A percentile compares a stretch with the other conserved stretches of the same genome.
These are phyloP conservation scores for Polyporus tsugae DNA, from an alignment of 1,284 basidiomycete species.

Conservation along the genomic window DNA sequence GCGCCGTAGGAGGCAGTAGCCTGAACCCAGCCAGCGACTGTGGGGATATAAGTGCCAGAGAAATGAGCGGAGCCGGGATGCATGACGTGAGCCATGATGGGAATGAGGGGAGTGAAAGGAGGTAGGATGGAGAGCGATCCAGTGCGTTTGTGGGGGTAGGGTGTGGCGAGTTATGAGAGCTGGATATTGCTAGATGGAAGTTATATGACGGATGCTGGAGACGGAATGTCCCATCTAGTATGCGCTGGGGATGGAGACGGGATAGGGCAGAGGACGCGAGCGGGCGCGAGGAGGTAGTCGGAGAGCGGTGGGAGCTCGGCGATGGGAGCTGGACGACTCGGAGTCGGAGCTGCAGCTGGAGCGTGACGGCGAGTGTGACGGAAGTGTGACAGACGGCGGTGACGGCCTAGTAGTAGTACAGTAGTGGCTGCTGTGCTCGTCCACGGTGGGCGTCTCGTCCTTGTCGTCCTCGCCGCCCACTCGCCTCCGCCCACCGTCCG, in stretches of 20 bases:
- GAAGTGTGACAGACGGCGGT: too few relatives aligned
- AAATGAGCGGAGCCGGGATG: constrained; percentile 17
- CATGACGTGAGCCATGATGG: constrained; percentile 24
- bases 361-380: too few relatives aligned
- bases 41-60: constrained; percentile 27
- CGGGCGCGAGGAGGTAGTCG: neutral
- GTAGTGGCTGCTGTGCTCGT: too few relatives aligned
- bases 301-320: neutral
- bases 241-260: neutral
- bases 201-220: neutral
- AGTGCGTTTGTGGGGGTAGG: neutral
- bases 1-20: constrained; percentile 25
- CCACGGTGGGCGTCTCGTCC: too few relatives aligned
- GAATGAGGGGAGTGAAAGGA: constrained; percentile 23
- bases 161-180: neutral
- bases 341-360: neutral
- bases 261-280: neutral
- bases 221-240: neutral
- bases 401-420: too few relatives aligned
- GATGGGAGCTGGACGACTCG: neutral
- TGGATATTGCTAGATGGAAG: neutral
- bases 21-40: constrained; percentile 29
- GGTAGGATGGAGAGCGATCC: constrained; percentile 16
- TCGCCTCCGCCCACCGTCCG: neutral
- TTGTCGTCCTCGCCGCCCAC: neutral